Evolutionary conservation across 2,329 filamentous ascomycete genomes (phyloP).

Genomic region (Esteya vermicola): DNA sequence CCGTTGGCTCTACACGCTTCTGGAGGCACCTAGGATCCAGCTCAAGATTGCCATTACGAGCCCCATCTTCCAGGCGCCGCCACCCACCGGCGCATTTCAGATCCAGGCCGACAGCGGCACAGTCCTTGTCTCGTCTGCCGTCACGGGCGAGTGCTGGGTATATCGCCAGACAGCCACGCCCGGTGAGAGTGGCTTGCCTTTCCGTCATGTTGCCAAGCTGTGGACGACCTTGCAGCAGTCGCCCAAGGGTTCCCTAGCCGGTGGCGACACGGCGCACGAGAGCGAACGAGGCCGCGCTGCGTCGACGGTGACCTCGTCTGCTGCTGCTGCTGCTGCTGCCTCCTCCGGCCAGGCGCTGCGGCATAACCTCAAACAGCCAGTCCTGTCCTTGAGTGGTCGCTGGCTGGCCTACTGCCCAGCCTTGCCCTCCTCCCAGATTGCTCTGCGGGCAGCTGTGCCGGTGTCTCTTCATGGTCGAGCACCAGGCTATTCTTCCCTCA

Average conservation of each 20-base stretch:
- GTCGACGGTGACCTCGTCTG: slow-evolving; percentile 18
- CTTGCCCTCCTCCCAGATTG: slow-evolving; percentile 53
- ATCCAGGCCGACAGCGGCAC: slow-evolving; percentile 60
- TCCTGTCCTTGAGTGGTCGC: slow-evolving; percentile 54
- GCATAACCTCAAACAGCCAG: slow-evolving; percentile 40
- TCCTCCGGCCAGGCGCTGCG: slow-evolving; percentile 23
- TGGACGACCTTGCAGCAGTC: slow-evolving; percentile 74
- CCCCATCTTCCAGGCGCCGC: slow-evolving; percentile 52
- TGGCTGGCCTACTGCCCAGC: slow-evolving; percentile 71
- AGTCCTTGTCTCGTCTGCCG: slow-evolving; percentile 62
- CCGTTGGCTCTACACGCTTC: slow-evolving; percentile 55
- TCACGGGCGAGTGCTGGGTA: slow-evolving; percentile 77
- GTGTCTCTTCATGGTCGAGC: slow-evolving; percentile 39
- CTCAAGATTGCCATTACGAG: slow-evolving; percentile 45
- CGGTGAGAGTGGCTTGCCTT: slow-evolving; percentile 28
- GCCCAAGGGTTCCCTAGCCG: slow-evolving; percentile 29
- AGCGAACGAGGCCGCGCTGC: slow-evolving; percentile 5
- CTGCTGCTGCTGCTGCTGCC: no score
- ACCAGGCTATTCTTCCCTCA: slow-evolving; percentile 43
- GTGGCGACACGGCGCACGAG: slow-evolving; percentile 22
- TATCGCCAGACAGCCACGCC: slow-evolving; percentile 37
- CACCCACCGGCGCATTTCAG: slow-evolving; percentile 57
- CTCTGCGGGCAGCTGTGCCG: slow-evolving; percentile 51
- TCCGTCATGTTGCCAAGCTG: slow-evolving; percentile 67
- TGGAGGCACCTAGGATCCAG: slow-evolving; percentile 51